These are phyloP conservation scores for Cercospora citrullina DNA, from an alignment of 2,329 filamentous ascomycete species.

Conservation along the genomic window DNA sequence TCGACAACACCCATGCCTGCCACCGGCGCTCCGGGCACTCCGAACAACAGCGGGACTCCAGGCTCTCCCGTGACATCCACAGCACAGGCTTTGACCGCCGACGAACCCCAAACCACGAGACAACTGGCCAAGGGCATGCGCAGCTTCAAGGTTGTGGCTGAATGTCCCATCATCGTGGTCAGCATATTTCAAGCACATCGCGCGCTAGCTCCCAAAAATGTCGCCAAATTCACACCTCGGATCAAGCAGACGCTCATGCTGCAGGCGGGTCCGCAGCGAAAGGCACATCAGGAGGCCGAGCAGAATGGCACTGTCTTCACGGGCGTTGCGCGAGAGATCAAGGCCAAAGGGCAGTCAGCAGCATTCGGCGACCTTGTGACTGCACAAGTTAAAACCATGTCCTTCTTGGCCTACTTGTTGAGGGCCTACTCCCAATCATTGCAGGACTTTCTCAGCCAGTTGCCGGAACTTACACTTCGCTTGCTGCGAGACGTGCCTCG, in stretches of 20 bases:
- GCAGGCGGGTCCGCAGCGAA: constrained; percentile 89
- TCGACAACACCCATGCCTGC: constrained; percentile 59
- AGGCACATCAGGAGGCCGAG: constrained; percentile 82
- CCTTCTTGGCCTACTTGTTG: constrained; percentile 90
- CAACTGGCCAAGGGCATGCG: constrained; percentile 91
- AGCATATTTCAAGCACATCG: constrained; percentile 96
- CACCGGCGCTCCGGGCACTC: constrained; percentile 62
- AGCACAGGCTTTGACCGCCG: constrained; percentile 50
- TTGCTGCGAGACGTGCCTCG: constrained; percentile 90
- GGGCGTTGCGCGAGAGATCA: constrained; percentile 89
- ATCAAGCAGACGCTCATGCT: constrained; percentile 88
- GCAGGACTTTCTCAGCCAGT: constrained; percentile 78
- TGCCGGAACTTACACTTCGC: constrained; percentile 88
- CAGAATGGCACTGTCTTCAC: constrained; percentile 81
- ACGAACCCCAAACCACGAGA: constrained; percentile 74
- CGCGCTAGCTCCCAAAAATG: constrained; percentile 74
- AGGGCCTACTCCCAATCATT: constrained; percentile 84
- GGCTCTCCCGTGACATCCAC: constrained; percentile 84
- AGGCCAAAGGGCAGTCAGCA: constrained; percentile 65
- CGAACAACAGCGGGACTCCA: constrained; percentile 62
- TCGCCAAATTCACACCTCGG: constrained; percentile 86
- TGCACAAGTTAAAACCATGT: constrained; percentile 99
- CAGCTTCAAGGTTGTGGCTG: constrained; percentile 96
- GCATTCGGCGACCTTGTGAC: constrained; percentile 98
- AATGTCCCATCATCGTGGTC: constrained; percentile 98